phyloP scores from a whole-genome alignment of 306 rosid genomes.

The Lupinus albus region DNA sequence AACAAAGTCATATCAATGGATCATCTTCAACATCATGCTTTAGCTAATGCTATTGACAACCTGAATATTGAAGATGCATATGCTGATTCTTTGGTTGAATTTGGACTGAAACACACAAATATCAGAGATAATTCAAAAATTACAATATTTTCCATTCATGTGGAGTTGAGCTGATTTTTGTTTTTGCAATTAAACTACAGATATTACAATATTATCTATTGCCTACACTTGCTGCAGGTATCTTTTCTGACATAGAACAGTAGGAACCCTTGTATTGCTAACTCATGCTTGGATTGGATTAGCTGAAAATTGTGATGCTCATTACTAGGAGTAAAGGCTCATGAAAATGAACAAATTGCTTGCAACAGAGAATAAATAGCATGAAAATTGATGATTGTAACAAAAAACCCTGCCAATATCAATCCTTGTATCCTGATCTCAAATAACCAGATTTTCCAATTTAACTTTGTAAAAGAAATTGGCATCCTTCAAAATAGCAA shows the following conservation, averaged over 20 bases:
- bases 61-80: constrained; percentile 59
- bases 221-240: too few species aligned
- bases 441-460: constrained; percentile 16
- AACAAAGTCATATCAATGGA: constrained; percentile 68
- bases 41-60: constrained; percentile 70
- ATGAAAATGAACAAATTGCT: not conserved
- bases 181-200: not conserved
- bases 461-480: constrained; percentile 26
- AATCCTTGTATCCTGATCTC: constrained; percentile 29
- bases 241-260: too few species aligned
- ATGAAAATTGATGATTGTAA: not conserved
- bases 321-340: not conserved
- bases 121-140: constrained; percentile 50
- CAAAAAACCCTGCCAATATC: constrained; percentile 15
- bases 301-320: constrained; percentile 19
- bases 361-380: constrained; percentile 14
- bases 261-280: not conserved
- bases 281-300: not conserved
- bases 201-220: constrained; percentile 11
- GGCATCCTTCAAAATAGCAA: constrained; percentile 29
- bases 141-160: not conserved
- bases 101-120: constrained; percentile 64
- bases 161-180: not conserved
- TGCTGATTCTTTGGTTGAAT: constrained; percentile 61
- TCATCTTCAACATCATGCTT: constrained; percentile 69